These are phyloP conservation scores for Torrubiella hemipterigena DNA, from an alignment of 2,329 filamentous ascomycete genomes.

Conservation along the genomic window DNA sequence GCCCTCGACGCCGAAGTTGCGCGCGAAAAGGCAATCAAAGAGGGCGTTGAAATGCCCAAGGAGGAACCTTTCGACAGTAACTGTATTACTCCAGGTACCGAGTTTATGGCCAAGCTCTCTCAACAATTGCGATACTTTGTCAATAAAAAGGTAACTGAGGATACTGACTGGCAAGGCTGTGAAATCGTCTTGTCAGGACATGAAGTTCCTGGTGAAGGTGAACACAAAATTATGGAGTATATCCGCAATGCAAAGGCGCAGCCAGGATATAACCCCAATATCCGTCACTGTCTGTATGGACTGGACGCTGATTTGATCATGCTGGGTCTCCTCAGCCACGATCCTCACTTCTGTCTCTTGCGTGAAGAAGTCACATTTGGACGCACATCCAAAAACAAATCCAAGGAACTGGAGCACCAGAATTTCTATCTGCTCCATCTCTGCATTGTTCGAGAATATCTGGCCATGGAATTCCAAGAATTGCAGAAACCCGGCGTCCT, in stretches of 20 bases:
- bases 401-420: constrained; percentile 94
- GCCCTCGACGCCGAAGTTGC: constrained; percentile 83
- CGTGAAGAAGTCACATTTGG: constrained; percentile 98
- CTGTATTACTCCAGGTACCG: constrained; percentile 94
- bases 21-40: constrained; percentile 79
- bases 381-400: constrained; percentile 73
- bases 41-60: constrained; percentile 87
- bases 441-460: constrained; percentile 92
- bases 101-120: constrained; percentile 95
- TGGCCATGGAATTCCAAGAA: constrained; percentile 95
- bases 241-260: constrained; percentile 96
- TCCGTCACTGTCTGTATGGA: constrained; percentile 93
- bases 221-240: constrained; percentile 99
- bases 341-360: constrained; percentile 93
- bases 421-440: constrained; percentile 97
- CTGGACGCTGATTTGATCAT: constrained; percentile 97
- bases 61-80: constrained; percentile 98
- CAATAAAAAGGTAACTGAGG: constrained; percentile 96
- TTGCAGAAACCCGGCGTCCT: constrained; percentile 62
- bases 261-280: constrained; percentile 80
- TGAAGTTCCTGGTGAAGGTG: constrained; percentile 93
- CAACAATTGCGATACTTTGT: constrained; percentile 95
- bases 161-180: constrained; percentile 93
- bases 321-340: constrained; percentile 91
- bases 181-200: constrained; percentile 95